Conservation (phyloP, 225 moss, liverwort and hornwort genomes). For the Climacium dendroides region DNA sequence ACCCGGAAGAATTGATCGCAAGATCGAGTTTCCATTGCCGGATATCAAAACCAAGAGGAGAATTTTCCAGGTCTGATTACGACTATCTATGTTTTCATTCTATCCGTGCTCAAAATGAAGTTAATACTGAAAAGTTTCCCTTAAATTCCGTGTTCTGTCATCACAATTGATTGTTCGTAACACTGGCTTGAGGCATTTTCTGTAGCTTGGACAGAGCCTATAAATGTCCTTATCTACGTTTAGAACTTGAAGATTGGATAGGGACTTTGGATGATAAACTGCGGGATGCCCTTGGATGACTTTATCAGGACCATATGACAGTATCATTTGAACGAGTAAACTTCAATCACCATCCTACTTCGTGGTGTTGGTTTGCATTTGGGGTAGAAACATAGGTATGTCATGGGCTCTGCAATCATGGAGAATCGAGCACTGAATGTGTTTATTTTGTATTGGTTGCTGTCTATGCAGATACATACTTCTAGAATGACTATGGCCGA, state of each 20-base stretch:
- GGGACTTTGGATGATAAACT: background rate
- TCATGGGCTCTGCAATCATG: background rate
- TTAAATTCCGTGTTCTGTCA: background rate
- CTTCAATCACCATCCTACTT: background rate
- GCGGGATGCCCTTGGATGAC: background rate
- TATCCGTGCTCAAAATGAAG: background rate
- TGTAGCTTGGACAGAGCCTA: background rate
- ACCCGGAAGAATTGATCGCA: conserved; percentile 96
- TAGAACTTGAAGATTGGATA: background rate
- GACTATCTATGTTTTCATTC: background rate
- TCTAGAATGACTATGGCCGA: conserved; percentile 94
- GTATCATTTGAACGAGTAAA: background rate
- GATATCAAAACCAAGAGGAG: conserved; percentile 79
- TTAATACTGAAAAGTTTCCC: background rate
- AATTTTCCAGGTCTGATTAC: conserved; percentile 72
- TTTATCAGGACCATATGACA: background rate
- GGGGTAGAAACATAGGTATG: background rate
- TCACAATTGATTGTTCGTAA: background rate
- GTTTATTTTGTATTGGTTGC: background rate
- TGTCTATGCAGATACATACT: conserved; percentile 73
- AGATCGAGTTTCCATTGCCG: conserved; percentile 97
- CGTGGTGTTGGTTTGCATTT: background rate
- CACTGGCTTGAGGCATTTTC: background rate
- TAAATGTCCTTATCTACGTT: background rate
- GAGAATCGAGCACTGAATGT: background rate